These are phyloP conservation scores for Niveomyces coronatus DNA, from an alignment of 2,329 filamentous ascomycete species.

Conservation along the genomic window DNA sequence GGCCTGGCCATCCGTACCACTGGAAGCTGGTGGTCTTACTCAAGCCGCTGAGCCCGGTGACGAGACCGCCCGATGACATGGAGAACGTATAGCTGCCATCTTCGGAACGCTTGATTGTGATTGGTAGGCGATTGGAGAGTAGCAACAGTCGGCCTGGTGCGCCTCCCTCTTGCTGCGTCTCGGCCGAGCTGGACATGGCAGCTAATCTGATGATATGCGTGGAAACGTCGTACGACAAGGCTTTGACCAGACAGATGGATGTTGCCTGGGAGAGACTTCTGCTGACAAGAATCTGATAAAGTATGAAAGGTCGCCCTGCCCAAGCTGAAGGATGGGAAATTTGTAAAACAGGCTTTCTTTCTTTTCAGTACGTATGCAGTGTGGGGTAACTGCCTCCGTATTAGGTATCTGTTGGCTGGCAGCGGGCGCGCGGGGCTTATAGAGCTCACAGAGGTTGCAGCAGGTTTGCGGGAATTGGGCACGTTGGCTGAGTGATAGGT, in stretches of 20 bases:
- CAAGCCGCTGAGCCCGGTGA: slow-evolving; percentile 84
- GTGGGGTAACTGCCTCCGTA: no score
- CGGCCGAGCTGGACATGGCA: slow-evolving; percentile 27
- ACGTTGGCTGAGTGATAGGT: no score
- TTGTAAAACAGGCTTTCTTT: no score
- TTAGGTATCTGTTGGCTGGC: no score
- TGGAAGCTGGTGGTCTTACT: slow-evolving; percentile 90
- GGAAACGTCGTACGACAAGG: background rate
- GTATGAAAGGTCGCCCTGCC: no score
- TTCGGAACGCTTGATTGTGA: slow-evolving; percentile 89
- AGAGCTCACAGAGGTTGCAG: no score
- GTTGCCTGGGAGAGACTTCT: no score
- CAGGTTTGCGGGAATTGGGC: no score
- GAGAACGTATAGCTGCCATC: slow-evolving; percentile 88
- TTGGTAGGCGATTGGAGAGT: slow-evolving; percentile 88
- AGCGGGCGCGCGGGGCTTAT: no score
- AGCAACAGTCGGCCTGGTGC: slow-evolving; percentile 56
- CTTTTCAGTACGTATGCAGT: no score
- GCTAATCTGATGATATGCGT: background rate
- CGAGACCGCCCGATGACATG: slow-evolving; percentile 93
- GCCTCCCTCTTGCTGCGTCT: slow-evolving; percentile 21
- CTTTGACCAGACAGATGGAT: background rate
- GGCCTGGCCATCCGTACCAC: slow-evolving; percentile 97
- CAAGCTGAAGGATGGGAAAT: no score
- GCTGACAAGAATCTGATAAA: no score